Evolutionary conservation across 495 filamentous ascomycete genomes (phyloP).

Genomic region (Clavariopsis aquatica): DNA sequence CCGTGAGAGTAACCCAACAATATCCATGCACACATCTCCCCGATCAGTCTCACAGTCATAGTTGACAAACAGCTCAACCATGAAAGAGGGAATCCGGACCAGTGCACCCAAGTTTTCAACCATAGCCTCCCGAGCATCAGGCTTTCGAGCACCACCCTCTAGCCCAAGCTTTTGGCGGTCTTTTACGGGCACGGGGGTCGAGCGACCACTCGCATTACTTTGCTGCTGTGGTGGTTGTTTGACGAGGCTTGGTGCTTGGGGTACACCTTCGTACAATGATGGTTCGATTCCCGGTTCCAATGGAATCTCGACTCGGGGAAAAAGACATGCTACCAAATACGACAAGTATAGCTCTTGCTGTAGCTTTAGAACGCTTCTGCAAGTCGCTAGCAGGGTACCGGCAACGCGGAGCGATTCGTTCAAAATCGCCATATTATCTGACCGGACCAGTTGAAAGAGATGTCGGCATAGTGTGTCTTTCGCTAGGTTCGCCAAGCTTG

Average conservation of each 20-base stretch:
- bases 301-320: conserved; percentile 89
- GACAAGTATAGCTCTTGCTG: conserved; percentile 97
- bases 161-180: conserved; percentile 91
- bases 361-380: conserved; percentile 87
- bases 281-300: conserved; percentile 88
- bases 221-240: conserved; percentile 78
- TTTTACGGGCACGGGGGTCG: conserved; percentile 90
- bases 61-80: conserved; percentile 95
- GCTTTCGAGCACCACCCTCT: conserved; percentile 87
- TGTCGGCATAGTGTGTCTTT: conserved; percentile 93
- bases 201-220: conserved; percentile 74
- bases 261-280: conserved; percentile 88
- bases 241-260: conserved; percentile 81
- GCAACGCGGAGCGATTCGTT: conserved; percentile 90
- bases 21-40: conserved; percentile 89
- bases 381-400: conserved; percentile 86
- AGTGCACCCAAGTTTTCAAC: conserved; percentile 93
- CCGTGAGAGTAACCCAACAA: conserved; percentile 86
- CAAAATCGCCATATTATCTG: conserved; percentile 90
- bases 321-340: conserved; percentile 90
- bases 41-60: conserved; percentile 97
- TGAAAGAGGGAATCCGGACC: conserved; percentile 86
- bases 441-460: conserved; percentile 94
- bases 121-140: conserved; percentile 96
- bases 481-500: conserved; percentile 80